A percentile compares a stretch with the other conserved stretches of the same genome.
Conservation (phyloP, 495 filamentous ascomycete species). For the Hyaloscypha finlandica region DNA sequence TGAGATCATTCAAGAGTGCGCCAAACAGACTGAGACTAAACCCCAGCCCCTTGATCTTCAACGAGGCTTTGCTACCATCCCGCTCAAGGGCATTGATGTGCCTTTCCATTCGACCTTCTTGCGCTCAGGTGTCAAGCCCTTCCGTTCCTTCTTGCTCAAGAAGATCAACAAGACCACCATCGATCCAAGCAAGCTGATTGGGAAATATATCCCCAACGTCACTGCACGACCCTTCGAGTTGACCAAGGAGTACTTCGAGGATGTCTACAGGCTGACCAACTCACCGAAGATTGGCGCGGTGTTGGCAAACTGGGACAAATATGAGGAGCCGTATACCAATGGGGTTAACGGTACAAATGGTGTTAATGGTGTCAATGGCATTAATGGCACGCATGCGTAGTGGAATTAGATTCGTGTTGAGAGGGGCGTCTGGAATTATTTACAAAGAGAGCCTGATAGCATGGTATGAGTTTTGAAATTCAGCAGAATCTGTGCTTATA, state of each 20-base stretch:
- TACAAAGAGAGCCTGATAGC: neutral
- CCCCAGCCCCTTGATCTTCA: constrained; percentile 84
- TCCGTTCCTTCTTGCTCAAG: constrained; percentile 95
- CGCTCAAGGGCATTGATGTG: constrained; percentile 94
- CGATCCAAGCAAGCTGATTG: constrained; percentile 91
- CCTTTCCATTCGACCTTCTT: constrained; percentile 99
- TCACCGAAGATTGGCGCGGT: constrained; percentile 89
- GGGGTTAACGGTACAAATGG: constrained; percentile 28
- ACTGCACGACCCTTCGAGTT: constrained; percentile 94
- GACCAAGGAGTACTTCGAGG: constrained; percentile 98
- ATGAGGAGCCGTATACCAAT: constrained; percentile 44
- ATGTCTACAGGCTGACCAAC: constrained; percentile 92
- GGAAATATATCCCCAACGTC: constrained; percentile 99
- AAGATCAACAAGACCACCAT: constrained; percentile 99
- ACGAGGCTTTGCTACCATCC: constrained; percentile 95
- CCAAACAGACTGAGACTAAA: constrained; percentile 83
- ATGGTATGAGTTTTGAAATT: neutral
- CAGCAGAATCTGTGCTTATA: constrained; percentile 2
- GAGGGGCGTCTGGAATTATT: constrained; percentile 1
- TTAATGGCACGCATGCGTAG: constrained; percentile 17
- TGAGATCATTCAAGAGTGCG: constrained; percentile 83
- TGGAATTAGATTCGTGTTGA: neutral
- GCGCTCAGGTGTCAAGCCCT: constrained; percentile 96
- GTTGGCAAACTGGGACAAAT: constrained; percentile 80
- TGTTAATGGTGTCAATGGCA: neutral